phyloP scores from a whole-genome alignment of 106 monocot genomes.

The Dactylorhiza incarnata region DNA sequence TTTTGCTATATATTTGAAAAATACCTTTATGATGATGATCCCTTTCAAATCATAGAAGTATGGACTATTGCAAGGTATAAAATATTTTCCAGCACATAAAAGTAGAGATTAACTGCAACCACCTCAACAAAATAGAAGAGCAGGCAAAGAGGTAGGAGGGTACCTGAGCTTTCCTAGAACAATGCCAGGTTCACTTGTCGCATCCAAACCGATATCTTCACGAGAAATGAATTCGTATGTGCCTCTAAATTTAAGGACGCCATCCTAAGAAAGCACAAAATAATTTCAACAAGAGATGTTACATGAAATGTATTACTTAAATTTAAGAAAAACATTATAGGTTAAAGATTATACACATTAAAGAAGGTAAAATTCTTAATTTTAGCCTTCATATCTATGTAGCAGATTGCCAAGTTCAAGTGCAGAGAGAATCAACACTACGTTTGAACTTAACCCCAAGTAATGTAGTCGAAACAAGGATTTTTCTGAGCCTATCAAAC shows the following conservation, averaged over 20 bases:
- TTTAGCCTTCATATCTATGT: background rate
- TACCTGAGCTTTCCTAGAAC: slow-evolving; percentile 25
- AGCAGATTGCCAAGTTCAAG: background rate
- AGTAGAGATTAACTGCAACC: background rate
- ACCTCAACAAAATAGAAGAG: background rate
- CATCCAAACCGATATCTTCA: slow-evolving; percentile 17
- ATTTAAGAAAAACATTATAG: background rate
- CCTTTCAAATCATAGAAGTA: background rate
- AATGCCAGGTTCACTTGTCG: slow-evolving; percentile 13
- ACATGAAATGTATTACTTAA: background rate
- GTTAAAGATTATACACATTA: background rate
- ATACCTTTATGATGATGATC: background rate
- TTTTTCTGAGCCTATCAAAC: too few species aligned
- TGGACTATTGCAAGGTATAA: background rate
- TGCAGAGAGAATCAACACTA: background rate
- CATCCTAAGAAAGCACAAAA: slow-evolving; percentile 14
- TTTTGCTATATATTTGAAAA: background rate
- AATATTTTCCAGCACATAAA: background rate
- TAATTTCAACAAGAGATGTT: background rate
- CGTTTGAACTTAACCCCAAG: too few species aligned
- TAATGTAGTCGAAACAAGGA: too few species aligned
- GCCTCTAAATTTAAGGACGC: slow-evolving; percentile 19
- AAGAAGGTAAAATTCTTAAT: background rate
- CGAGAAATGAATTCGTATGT: slow-evolving; percentile 23
- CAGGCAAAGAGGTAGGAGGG: background rate